Percentiles rank a stretch among this genome's conserved stretches.
Conservation (phyloP, 257 asterid genomes). For the Leptodermis oblonga region DNA sequence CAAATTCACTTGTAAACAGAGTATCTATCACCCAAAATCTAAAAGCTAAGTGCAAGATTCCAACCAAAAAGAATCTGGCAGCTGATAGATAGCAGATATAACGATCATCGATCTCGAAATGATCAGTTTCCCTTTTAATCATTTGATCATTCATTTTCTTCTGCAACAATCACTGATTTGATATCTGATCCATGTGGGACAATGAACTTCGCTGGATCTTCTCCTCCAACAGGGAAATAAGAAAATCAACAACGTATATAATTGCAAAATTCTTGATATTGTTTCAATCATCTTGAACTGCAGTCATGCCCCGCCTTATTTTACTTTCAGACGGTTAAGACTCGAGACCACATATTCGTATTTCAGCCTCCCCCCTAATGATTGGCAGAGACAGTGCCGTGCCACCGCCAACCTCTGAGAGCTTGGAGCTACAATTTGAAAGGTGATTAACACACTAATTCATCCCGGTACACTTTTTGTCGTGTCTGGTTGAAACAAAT, state of each 20-base stretch:
- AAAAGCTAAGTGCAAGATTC: neutral
- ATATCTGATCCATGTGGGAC: neutral
- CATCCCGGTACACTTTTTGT: too few relatives aligned
- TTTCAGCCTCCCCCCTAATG: neutral
- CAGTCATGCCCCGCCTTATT: too few relatives aligned
- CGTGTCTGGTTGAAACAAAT: too few relatives aligned
- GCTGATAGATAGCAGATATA: neutral
- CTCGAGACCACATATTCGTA: neutral
- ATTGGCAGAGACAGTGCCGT: too few relatives aligned
- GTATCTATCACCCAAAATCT: neutral
- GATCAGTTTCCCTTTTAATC: neutral
- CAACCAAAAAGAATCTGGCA: neutral
- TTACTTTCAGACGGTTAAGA: neutral
- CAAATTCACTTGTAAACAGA: neutral
- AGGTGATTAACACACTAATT: too few relatives aligned
- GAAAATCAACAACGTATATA: neutral
- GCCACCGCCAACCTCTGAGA: too few relatives aligned
- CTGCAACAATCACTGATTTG: neutral
- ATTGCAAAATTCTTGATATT: neutral
- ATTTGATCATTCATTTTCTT: neutral
- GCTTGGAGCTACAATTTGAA: too few relatives aligned
- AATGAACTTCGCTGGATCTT: neutral
- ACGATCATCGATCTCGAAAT: neutral
- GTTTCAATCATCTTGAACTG: neutral
- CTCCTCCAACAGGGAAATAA: neutral